Evolutionary conservation across 2,329 filamentous ascomycete genomes (phyloP).

Genomic region (Pseudocercospora cruenta): DNA sequence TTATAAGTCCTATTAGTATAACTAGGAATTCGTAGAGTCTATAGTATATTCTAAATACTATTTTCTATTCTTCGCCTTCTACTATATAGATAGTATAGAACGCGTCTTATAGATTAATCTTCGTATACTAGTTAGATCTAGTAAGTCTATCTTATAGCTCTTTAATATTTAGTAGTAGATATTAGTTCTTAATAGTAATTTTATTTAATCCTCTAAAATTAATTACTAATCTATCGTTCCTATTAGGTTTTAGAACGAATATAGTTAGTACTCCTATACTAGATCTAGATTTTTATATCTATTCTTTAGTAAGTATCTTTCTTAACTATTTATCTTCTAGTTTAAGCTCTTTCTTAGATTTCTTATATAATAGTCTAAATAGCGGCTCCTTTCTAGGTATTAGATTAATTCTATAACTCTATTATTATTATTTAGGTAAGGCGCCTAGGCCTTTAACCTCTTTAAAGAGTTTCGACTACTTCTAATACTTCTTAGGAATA

Average conservation of each 20-base stretch:
- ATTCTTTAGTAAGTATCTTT: not conserved
- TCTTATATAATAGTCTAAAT: constrained; percentile 8
- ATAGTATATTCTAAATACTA: constrained; percentile 28
- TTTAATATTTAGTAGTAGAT: constrained; percentile 32
- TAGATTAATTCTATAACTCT: constrained; percentile 5
- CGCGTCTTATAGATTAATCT: constrained; percentile 29
- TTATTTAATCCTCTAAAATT: constrained; percentile 38
- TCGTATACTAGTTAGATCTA: constrained; percentile 10
- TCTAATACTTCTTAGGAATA: not conserved
- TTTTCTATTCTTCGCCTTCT: constrained; percentile 31
- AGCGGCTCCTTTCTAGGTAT: constrained; percentile 4
- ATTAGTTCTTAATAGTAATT: constrained; percentile 38
- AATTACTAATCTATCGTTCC: constrained; percentile 30
- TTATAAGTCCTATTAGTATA: constrained; percentile 34
- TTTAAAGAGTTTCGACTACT: not conserved
- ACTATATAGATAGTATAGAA: constrained; percentile 35
- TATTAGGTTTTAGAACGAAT: constrained; percentile 27
- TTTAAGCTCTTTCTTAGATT: not conserved
- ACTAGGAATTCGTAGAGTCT: constrained; percentile 33
- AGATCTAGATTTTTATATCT: constrained; percentile 2
- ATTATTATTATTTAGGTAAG: not conserved
- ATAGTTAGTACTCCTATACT: constrained; percentile 1
- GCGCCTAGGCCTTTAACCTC: not conserved
- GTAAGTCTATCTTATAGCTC: constrained; percentile 31
- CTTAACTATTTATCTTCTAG: not conserved